phyloP scores from a whole-genome alignment of 164 flowering plant species.

The Cinnamomum chago region DNA sequence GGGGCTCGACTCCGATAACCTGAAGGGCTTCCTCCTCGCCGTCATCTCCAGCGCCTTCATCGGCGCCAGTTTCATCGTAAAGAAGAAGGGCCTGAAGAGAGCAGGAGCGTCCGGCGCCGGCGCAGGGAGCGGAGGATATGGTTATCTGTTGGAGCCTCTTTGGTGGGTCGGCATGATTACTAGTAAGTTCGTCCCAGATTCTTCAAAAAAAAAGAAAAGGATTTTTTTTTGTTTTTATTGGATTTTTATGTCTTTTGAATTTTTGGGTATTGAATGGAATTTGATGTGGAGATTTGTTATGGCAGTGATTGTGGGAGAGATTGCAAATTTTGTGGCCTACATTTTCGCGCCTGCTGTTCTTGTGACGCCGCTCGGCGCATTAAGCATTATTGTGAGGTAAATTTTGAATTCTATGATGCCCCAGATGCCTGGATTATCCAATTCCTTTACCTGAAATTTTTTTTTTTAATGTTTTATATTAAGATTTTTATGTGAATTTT shows the following conservation, averaged over 20 bases:
- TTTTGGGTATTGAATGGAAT: too few species aligned
- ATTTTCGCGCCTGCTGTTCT: constrained; percentile 91
- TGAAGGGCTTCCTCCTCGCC: constrained; percentile 68
- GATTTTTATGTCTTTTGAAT: too few species aligned
- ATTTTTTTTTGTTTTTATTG: too few species aligned
- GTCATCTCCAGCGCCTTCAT: constrained; percentile 69
- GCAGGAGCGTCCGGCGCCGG: constrained; percentile 70
- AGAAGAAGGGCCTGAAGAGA: constrained; percentile 76
- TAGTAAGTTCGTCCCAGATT: constrained; percentile 44
- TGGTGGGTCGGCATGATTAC: constrained; percentile 98
- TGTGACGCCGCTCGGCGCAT: constrained; percentile 90
- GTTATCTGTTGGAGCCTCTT: constrained; percentile 82
- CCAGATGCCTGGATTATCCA: background rate
- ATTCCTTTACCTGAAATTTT: background rate
- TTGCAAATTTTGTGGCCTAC: constrained; percentile 88
- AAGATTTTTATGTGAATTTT: background rate
- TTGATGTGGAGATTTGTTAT: too few species aligned
- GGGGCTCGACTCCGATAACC: constrained; percentile 38
- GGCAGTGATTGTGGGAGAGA: constrained; percentile 89
- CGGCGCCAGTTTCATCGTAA: constrained; percentile 77
- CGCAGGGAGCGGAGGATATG: constrained; percentile 82
- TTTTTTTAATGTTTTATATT: background rate
- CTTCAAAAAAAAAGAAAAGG: too few species aligned
- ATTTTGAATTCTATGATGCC: background rate
- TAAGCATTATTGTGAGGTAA: constrained; percentile 89